Evolutionary conservation across 192 early-diverging fungal species (phyloP).

Genomic region (Coemansia sp.): DNA sequence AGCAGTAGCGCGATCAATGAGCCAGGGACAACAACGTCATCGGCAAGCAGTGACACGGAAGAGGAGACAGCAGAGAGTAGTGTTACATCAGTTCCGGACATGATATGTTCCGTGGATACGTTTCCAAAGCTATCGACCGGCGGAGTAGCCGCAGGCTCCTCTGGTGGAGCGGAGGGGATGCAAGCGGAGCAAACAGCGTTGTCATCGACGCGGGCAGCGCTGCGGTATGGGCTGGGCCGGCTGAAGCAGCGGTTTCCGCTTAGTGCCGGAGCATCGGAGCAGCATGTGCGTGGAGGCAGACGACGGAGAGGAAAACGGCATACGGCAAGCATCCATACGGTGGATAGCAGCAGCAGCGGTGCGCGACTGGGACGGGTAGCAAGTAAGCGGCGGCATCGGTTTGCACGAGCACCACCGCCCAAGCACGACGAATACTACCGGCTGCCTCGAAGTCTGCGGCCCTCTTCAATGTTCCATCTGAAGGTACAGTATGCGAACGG

Average conservation of each 20-base stretch:
- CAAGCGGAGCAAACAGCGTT: not conserved
- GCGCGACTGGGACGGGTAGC: not conserved
- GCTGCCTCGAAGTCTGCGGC: constrained; percentile 40
- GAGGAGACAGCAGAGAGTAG: not conserved
- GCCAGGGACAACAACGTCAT: too few species aligned
- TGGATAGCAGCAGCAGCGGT: constrained; percentile 2
- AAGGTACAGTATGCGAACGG: constrained; percentile 27
- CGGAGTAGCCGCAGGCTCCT: too few species aligned
- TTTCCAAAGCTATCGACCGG: constrained; percentile 23
- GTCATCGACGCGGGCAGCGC: constrained; percentile 3
- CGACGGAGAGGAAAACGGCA: not conserved
- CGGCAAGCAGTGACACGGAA: too few species aligned
- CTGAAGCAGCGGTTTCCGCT: constrained; percentile 16
- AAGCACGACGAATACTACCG: constrained; percentile 12
- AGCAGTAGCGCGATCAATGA: too few species aligned
- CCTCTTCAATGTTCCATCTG: constrained; percentile 50
- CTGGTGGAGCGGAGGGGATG: not conserved
- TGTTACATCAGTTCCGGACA: constrained; percentile 24
- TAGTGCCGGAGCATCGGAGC: not conserved
- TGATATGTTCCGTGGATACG: constrained; percentile 43
- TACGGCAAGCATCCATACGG: not conserved
- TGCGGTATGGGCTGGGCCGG: constrained; percentile 6
- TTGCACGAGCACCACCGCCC: not conserved
- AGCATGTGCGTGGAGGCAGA: not conserved
- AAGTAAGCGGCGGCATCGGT: not conserved